Evolutionary conservation across 768 basidiomycete species (phyloP).

Genomic region (Dioszegia aurantiaca): DNA sequence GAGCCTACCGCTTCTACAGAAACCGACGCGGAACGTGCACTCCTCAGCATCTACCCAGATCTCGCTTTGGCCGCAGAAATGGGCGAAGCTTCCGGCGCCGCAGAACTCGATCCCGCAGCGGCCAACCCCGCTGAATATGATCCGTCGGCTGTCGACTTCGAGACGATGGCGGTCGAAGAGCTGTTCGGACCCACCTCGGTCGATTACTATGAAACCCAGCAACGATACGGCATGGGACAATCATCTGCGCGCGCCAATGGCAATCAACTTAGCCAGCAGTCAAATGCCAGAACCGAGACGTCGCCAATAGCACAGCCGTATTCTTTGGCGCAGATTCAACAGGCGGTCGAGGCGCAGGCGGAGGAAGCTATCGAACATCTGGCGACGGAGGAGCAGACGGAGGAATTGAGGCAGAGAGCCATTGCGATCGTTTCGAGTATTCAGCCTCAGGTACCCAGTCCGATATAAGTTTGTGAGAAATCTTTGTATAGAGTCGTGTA

Average conservation of each 20-base stretch:
- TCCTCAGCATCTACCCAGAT: conserved; percentile 9
- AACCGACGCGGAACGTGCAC: conserved; percentile 11
- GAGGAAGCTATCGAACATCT: background rate
- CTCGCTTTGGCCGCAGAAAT: background rate
- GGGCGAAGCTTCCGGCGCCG: too few species aligned
- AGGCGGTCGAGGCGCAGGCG: conserved; percentile 1
- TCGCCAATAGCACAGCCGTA: background rate
- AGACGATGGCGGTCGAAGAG: conserved; percentile 3
- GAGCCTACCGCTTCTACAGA: background rate
- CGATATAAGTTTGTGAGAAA: background rate
- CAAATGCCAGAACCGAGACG: background rate
- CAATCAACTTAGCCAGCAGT: background rate
- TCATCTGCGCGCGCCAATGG: background rate
- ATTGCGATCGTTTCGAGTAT: conserved; percentile 12
- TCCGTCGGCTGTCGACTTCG: conserved; percentile 1
- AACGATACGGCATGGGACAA: background rate
- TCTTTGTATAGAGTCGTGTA: background rate
- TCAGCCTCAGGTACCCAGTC: conserved; percentile 3
- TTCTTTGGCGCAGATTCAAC: conserved; percentile 4
- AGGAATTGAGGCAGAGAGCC: conserved; percentile 6
- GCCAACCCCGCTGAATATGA: background rate
- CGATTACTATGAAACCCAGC: conserved; percentile 10
- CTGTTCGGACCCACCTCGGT: background rate
- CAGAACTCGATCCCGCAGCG: background rate
- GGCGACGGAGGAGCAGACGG: background rate